Evolutionary conservation across 73 alveolate genomes (phyloP).

Genomic region (Uronychia setigera): DNA sequence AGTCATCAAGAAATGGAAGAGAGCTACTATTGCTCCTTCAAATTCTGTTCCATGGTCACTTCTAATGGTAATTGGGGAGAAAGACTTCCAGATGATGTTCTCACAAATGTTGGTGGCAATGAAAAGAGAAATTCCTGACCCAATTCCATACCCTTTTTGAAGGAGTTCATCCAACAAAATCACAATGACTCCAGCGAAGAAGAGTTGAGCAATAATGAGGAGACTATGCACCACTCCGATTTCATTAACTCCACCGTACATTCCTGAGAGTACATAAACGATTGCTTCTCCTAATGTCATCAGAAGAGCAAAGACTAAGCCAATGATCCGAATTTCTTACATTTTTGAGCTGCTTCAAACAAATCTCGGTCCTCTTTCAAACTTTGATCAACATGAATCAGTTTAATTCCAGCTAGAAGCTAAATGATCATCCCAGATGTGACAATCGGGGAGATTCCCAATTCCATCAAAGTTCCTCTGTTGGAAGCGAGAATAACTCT

Average conservation of each 20-base stretch:
- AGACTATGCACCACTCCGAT: constrained; percentile 93
- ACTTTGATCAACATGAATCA: constrained; percentile 93
- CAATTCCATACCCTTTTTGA: constrained; percentile 97
- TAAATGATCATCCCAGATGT: constrained; percentile 97
- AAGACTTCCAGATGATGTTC: constrained; percentile 97
- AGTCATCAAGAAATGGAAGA: constrained; percentile 92
- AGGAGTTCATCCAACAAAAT: constrained; percentile 88
- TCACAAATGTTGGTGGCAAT: constrained; percentile 99
- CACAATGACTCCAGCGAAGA: constrained; percentile 97
- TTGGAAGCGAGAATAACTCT: constrained; percentile 98
- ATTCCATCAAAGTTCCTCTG: constrained; percentile 99
- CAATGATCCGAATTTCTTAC: constrained; percentile 32
- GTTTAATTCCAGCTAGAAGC: constrained; percentile 90
- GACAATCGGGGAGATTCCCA: constrained; percentile 98
- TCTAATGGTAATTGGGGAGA: constrained; percentile 97
- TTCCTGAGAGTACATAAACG: constrained; percentile 98
- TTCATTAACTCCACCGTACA: constrained; percentile 91
- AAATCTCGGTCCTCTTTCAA: constrained; percentile 92
- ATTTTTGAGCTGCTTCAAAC: constrained; percentile 89
- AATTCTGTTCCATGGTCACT: constrained; percentile 93
- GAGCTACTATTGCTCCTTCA: constrained; percentile 98
- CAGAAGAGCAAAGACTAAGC: constrained; percentile 41
- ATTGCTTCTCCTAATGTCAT: constrained; percentile 95
- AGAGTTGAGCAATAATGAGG: constrained; percentile 90
- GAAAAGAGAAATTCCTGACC: constrained; percentile 98